Conservation (phyloP, 2,329 filamentous ascomycete species). For the Xylaria sp. region DNA sequence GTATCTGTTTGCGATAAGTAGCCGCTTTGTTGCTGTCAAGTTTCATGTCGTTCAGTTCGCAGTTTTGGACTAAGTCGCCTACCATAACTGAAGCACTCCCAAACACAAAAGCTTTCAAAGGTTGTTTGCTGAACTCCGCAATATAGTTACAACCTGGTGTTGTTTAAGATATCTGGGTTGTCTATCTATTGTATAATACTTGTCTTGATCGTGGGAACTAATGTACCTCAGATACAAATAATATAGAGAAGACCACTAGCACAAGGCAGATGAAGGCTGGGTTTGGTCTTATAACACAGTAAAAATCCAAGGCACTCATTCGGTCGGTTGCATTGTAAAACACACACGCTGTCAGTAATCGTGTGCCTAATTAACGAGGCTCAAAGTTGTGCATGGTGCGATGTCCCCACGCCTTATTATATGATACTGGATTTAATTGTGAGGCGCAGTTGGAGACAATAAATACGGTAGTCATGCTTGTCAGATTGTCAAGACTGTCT, state of each 20-base stretch:
- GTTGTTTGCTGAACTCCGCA: background rate
- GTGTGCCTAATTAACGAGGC: background rate
- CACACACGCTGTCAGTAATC: background rate
- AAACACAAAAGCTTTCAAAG: background rate
- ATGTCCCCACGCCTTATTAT: background rate
- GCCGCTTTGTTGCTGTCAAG: background rate
- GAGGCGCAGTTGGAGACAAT: background rate
- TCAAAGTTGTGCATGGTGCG: background rate
- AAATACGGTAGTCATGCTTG: background rate
- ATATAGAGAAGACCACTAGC: no score
- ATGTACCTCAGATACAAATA: no score
- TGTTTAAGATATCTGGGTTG: background rate
- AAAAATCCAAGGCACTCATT: background rate
- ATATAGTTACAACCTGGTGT: background rate
- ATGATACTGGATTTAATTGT: no score
- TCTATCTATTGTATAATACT: background rate
- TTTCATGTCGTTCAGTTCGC: background rate
- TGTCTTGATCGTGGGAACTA: no score
- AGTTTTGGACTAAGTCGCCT: background rate
- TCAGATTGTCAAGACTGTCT: background rate
- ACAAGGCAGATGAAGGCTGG: background rate
- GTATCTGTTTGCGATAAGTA: background rate
- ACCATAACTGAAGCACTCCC: background rate
- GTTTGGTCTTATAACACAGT: background rate
- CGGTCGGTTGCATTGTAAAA: background rate